Percentiles rank a stretch among this genome's conserved stretches.
Evolutionary conservation across 139 green algal species (phyloP).

Genomic region (Tetradesmus lagerheimii): DNA sequence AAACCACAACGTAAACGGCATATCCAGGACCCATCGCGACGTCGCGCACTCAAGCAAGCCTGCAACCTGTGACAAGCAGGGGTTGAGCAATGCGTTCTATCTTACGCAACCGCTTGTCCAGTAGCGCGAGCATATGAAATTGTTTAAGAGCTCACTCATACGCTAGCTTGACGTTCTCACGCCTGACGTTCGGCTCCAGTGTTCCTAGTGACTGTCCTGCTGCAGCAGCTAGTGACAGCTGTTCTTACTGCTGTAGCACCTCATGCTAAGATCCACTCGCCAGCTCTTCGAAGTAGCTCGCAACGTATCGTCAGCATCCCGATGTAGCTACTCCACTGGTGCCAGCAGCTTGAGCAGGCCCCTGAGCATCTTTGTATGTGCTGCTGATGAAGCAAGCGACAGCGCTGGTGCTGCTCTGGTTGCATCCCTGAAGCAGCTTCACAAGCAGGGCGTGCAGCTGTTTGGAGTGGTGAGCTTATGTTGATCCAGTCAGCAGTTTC

Average conservation of each 20-base stretch:
- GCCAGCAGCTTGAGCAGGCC: background rate
- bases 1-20: background rate
- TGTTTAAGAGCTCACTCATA: too few species aligned
- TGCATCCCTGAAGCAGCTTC: background rate
- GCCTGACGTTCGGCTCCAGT: background rate
- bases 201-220: background rate
- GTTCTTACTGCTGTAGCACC: background rate
- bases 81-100: background rate
- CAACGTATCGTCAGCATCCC: background rate
- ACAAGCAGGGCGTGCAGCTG: background rate
- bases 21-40: background rate
- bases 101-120: background rate
- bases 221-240: background rate
- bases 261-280: background rate
- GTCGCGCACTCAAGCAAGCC: background rate
- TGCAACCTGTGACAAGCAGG: background rate
- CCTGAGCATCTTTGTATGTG: constrained; percentile 40
- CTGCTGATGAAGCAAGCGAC: constrained; percentile 35
- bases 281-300: background rate
- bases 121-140: too few species aligned
- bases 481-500: background rate
- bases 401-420: constrained; percentile 24
- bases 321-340: background rate
- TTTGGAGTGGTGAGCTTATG: constrained; percentile 19
- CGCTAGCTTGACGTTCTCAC: background rate